Base-by-base conservation (phyloP, 2,329 filamentous ascomycete species). In the Phaeosphaeria sp. region DNA sequence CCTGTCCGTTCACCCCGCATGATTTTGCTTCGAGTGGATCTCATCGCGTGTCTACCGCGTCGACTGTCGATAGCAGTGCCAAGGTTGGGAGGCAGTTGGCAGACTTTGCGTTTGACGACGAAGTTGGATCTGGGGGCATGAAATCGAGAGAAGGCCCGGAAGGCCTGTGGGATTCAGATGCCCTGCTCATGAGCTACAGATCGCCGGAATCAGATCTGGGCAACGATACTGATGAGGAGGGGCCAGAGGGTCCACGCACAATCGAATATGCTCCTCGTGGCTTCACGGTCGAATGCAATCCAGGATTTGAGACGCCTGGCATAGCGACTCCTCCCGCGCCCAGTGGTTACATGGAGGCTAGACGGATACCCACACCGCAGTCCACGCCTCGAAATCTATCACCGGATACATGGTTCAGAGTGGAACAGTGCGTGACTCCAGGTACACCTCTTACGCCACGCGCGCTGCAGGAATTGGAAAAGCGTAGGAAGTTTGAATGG, bases 121-220 rank as follows among this genome's bases (percentile, higher is more conserved):
- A 30, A 1, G 30, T 20, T 39, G 47, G 52, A 60, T 11, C 60
- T 68, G 20, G 54, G 52, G n/a, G 48, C 55, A n/a, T 18, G 17
- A 68, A 60, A n/a, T 22, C 55, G 6, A 57, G 51, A 23, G 17
- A 58, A 3, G 56, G 55, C 5, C 56, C 65, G 10, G 63, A 59
- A 13, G 69, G 73, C 6, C 54, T 69, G 27, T 77, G 75, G 75
- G 73, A 77, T 50, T 76, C 73, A 9, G 72, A 77, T 49, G 69
- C 69, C 0, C 46, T 77, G 13, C 60, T 77, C 20, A 77, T 77
- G 74, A 66, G 69, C n/a, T 60, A 46, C 39, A 22, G 70, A 46
- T 51, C 59, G 15, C 58, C 56, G 1, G 62, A 67, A n/a, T 59
- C 68, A 22, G 36, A 46, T 6, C 23, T 56, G n/a, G 41, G 55